A percentile compares a stretch with the other conserved stretches of the same genome.
phyloP scores from a whole-genome alignment of 1,284 basidiomycete species.

The Ganoderma leucocontextum region DNA sequence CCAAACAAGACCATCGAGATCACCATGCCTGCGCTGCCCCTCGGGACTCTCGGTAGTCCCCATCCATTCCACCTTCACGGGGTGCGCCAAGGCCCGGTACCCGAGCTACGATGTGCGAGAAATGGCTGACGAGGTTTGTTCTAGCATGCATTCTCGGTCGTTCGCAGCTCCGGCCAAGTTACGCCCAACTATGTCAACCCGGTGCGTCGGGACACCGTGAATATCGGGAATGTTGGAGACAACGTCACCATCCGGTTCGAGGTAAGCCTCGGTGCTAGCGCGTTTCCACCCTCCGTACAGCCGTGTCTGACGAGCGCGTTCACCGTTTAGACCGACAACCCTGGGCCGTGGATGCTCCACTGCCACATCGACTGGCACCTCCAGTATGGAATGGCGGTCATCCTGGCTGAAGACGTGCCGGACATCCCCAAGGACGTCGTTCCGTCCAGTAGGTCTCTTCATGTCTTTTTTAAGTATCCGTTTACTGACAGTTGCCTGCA shows the following conservation, averaged over 20 bases:
- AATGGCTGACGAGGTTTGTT: not conserved
- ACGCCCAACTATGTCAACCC: constrained; percentile 50
- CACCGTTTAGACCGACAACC: constrained; percentile 32
- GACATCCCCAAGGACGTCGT: constrained; percentile 8
- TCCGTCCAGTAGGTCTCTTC: not conserved
- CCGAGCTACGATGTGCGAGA: not conserved
- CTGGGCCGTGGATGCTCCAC: constrained; percentile 36
- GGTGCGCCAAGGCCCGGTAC: constrained; percentile 30
- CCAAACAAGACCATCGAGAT: constrained; percentile 46
- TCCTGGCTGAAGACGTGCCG: constrained; percentile 39
- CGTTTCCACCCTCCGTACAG: no score
- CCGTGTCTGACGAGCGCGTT: not conserved
- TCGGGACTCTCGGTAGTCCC: constrained; percentile 37
- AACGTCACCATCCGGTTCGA: constrained; percentile 24
- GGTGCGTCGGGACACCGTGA: constrained; percentile 34
- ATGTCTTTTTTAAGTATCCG: not conserved
- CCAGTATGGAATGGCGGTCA: constrained; percentile 39
- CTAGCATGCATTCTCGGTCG: constrained; percentile 29
- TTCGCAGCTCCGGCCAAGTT: constrained; percentile 25
- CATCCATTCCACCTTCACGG: constrained; percentile 54
- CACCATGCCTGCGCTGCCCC: constrained; percentile 40
- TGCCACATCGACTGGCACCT: constrained; percentile 42
- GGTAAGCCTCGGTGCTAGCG: not conserved
- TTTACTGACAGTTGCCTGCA: not conserved
- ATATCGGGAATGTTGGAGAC: constrained; percentile 16